Evolutionary conservation across 495 filamentous ascomycete genomes (phyloP).

Genomic region (Talaromyces nanjingensis): DNA sequence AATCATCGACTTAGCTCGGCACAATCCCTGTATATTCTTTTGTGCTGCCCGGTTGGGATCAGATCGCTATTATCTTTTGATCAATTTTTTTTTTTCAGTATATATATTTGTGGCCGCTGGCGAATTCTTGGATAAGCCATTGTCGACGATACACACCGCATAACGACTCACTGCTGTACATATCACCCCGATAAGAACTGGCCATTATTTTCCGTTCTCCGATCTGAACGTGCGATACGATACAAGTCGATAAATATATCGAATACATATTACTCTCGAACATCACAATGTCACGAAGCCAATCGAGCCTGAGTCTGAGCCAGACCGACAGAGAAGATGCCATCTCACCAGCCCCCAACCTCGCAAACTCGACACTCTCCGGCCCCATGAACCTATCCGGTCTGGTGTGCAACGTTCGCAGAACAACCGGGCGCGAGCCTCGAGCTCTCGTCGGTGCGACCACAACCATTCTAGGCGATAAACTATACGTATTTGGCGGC

Average conservation of each 20-base stretch:
- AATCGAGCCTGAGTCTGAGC: constrained; percentile 32
- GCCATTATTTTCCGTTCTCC: not conserved
- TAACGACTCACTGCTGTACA: not conserved
- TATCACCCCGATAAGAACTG: not conserved
- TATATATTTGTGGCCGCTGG: not conserved
- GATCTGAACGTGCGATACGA: not conserved
- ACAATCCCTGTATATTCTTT: not conserved
- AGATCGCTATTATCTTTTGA: not conserved
- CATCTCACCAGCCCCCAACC: constrained; percentile 6
- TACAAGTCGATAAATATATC: not conserved
- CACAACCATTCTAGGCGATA: constrained; percentile 89
- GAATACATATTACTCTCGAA: not conserved
- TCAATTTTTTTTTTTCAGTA: not conserved
- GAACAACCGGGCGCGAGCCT: constrained; percentile 86
- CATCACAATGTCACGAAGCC: constrained; percentile 38
- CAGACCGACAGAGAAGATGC: constrained; percentile 29
- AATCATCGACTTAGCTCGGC: not conserved
- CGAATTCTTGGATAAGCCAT: not conserved
- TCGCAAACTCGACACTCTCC: constrained; percentile 13
- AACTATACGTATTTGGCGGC: constrained; percentile 92
- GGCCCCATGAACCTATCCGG: constrained; percentile 67
- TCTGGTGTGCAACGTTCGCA: constrained; percentile 87
- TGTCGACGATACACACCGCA: not conserved
- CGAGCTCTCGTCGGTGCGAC: constrained; percentile 89
- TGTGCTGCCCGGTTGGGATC: not conserved